A percentile compares a stretch with the other conserved stretches of the same genome.
Conservation (phyloP, 1,284 basidiomycete genomes). For the Melampsora occidentalis region DNA sequence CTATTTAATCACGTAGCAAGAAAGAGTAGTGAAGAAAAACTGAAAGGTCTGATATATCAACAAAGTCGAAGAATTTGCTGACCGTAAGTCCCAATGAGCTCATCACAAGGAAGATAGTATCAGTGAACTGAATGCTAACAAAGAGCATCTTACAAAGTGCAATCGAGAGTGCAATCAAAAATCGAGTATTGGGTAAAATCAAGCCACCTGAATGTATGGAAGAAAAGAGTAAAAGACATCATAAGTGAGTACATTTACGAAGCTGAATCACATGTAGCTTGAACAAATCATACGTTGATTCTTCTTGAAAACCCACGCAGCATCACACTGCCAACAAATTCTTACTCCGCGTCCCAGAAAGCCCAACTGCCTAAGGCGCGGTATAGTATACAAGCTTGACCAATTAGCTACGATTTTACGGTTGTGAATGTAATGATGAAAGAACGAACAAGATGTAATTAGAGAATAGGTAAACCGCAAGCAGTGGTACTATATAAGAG, state of each 20-base stretch:
- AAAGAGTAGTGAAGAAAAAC: not conserved
- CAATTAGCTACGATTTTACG: not conserved
- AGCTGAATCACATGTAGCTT: not conserved
- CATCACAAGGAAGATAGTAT: conserved; percentile 3
- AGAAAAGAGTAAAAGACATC: not conserved
- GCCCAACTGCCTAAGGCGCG: not conserved
- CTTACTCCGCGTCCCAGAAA: not conserved
- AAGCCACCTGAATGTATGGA: not conserved
- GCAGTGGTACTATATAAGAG: not conserved
- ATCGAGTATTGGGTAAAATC: conserved; percentile 9
- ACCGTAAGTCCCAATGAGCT: not conserved
- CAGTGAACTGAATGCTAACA: not conserved
- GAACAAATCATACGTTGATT: not conserved
- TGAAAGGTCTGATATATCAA: not conserved
- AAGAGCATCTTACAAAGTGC: not conserved
- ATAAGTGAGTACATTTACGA: not conserved
- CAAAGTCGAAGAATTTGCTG: not conserved
- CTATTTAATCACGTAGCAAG: not conserved
- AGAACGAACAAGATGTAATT: not conserved
- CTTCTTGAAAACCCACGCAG: not conserved
- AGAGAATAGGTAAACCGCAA: not conserved
- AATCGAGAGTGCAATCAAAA: not conserved
- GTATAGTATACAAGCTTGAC: not conserved
- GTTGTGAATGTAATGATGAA: not conserved
- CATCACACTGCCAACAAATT: not conserved